These are phyloP conservation scores for Coemansia sp. DNA, from an alignment of 192 early-diverging fungal genomes.

Conservation along the genomic window DNA sequence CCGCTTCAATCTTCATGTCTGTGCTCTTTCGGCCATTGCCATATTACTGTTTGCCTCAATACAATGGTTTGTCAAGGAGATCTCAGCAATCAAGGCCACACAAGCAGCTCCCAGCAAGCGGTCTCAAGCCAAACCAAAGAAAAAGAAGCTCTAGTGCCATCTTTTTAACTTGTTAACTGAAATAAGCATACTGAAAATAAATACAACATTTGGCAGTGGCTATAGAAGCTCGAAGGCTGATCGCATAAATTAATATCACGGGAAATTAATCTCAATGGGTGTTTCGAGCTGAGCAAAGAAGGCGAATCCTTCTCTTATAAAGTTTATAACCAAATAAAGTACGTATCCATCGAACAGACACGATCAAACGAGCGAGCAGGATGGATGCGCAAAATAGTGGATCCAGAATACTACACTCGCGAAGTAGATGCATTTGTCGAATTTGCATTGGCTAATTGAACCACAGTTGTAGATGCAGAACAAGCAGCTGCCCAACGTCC, in stretches of 20 bases:
- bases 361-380: too few relatives aligned
- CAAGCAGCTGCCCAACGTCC: conserved; percentile 89
- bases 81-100: not conserved
- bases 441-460: not conserved
- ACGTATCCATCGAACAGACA: too few relatives aligned
- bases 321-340: too few relatives aligned
- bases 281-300: too few relatives aligned
- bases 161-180: not conserved
- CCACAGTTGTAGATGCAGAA: conserved; percentile 72
- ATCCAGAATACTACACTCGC: too few relatives aligned
- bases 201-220: too few relatives aligned
- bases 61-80: conserved; percentile 46
- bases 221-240: too few relatives aligned
- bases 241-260: too few relatives aligned
- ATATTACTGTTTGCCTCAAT: conserved; percentile 38
- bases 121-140: conserved; percentile 14
- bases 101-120: conserved; percentile 4
- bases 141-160: conserved; percentile 33
- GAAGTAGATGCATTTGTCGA: too few relatives aligned
- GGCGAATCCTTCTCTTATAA: too few relatives aligned
- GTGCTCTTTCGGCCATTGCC: conserved; percentile 37
- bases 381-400: too few relatives aligned
- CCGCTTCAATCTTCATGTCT: conserved; percentile 47
- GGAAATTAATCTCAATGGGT: too few relatives aligned
- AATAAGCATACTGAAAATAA: not conserved